These are phyloP conservation scores for Aspergillus cristatus DNA, from an alignment of 495 filamentous ascomycete genomes.

Conservation along the genomic window DNA sequence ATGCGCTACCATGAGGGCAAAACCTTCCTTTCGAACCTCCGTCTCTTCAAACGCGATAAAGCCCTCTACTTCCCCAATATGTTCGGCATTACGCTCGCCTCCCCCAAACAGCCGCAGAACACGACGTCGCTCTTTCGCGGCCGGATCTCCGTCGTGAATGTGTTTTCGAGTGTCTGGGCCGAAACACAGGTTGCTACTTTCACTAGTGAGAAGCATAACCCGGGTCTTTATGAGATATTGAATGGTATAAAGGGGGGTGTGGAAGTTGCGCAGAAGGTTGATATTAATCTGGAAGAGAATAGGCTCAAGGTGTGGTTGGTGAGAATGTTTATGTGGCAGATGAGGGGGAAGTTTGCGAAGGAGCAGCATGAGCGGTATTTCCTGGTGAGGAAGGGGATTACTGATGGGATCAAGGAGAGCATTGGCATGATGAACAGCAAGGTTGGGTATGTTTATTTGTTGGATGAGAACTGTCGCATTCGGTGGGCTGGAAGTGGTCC, in stretches of 20 bases:
- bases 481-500: conserved; percentile 90
- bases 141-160: conserved; percentile 63
- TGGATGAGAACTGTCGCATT: conserved; percentile 82
- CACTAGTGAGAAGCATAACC: conserved; percentile 51
- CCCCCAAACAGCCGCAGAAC: conserved; percentile 41
- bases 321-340: conserved; percentile 52
- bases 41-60: conserved; percentile 62
- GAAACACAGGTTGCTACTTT: conserved; percentile 71
- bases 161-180: conserved; percentile 79
- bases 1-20: conserved; percentile 78
- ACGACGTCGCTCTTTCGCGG: conserved; percentile 65
- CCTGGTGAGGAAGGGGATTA: conserved; percentile 67
- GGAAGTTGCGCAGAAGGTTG: conserved; percentile 55
- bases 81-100: conserved; percentile 60
- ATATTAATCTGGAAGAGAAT: conserved; percentile 83
- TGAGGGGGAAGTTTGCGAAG: conserved; percentile 46
- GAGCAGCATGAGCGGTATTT: conserved; percentile 70
- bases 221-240: conserved; percentile 48
- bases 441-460: conserved; percentile 89
- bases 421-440: conserved; percentile 79
- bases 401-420: conserved; percentile 60
- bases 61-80: conserved; percentile 94
- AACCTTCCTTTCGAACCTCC: conserved; percentile 69
- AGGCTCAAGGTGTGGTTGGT: conserved; percentile 63
- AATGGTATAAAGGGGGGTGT: conserved; percentile 19